Conservation (phyloP, 2,329 filamentous ascomycete species). For the Hypomyces perniciosus region DNA sequence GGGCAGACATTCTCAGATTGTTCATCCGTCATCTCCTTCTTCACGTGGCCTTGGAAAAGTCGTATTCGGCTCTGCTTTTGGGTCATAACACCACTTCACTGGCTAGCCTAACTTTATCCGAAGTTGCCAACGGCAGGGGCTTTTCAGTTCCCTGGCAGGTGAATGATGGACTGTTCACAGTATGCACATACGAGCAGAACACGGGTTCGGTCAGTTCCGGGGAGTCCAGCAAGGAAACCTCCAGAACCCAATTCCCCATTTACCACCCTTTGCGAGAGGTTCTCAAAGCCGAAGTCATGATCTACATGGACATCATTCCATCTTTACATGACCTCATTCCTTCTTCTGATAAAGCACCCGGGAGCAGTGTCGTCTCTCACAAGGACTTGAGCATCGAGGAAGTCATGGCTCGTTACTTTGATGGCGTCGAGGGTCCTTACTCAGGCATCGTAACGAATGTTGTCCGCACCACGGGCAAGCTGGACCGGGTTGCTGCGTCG, state of each 20-base stretch:
- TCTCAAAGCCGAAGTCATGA: slow-evolving; percentile 70
- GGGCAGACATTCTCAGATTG: slow-evolving; percentile 64
- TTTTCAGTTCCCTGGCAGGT: slow-evolving; percentile 77
- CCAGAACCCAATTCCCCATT: slow-evolving; percentile 36
- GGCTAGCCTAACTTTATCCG: slow-evolving; percentile 76
- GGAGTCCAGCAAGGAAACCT: slow-evolving; percentile 9
- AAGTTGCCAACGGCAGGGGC: slow-evolving; percentile 87
- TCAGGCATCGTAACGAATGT: slow-evolving; percentile 93
- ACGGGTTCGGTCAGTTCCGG: slow-evolving; percentile 15
- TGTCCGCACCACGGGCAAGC: slow-evolving; percentile 81
- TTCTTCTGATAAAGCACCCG: slow-evolving; percentile 26
- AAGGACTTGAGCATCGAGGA: slow-evolving; percentile 85
- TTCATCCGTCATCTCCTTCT: slow-evolving; percentile 68
- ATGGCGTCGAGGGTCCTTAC: slow-evolving; percentile 72
- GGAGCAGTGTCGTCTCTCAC: slow-evolving; percentile 49
- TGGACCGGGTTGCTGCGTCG: slow-evolving; percentile 46
- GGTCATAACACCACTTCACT: slow-evolving; percentile 84
- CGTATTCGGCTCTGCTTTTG: slow-evolving; percentile 68
- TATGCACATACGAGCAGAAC: slow-evolving; percentile 25
- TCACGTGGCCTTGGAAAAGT: slow-evolving; percentile 50
- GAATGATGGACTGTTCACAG: slow-evolving; percentile 58
- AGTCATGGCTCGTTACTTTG: slow-evolving; percentile 84
- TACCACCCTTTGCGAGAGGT: slow-evolving; percentile 82
- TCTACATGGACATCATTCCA: slow-evolving; percentile 55
- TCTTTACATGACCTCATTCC: slow-evolving; percentile 45